phyloP scores from a whole-genome alignment of 2,329 filamentous ascomycete genomes.

The Aspergillaceae sp. region DNA sequence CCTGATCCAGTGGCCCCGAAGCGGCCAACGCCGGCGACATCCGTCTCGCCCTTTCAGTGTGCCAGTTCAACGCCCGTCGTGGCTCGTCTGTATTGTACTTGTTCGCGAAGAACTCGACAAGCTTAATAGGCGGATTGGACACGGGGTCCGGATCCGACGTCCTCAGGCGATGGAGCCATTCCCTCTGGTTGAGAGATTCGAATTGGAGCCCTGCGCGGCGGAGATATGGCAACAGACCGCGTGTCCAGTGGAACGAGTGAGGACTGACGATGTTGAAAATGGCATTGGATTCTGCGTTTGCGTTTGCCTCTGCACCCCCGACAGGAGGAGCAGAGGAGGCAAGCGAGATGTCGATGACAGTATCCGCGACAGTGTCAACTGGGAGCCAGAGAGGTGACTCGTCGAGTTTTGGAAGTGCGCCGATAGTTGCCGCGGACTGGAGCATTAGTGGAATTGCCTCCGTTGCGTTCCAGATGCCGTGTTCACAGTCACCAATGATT shows the following conservation, averaged over 20 bases:
- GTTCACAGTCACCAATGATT: constrained; percentile 23
- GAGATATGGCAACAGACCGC: constrained; percentile 46
- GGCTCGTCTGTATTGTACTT: constrained; percentile 39
- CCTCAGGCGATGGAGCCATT: constrained; percentile 31
- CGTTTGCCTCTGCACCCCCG: background rate
- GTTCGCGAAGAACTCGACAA: constrained; percentile 45
- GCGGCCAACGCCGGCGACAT: constrained; percentile 8
- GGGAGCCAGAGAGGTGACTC: constrained; percentile 40
- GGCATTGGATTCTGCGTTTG: constrained; percentile 2
- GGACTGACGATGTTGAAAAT: constrained; percentile 50
- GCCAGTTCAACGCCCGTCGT: constrained; percentile 7
- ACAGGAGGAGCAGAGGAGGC: constrained; percentile 3
- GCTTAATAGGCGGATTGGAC: constrained; percentile 45
- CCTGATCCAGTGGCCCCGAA: constrained; percentile 7
- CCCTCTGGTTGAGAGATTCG: constrained; percentile 15
- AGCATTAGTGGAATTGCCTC: constrained; percentile 46
- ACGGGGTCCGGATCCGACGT: constrained; percentile 41
- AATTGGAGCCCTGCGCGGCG: constrained; percentile 37
- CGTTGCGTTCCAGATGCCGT: constrained; percentile 17
- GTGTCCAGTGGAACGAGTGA: constrained; percentile 42
- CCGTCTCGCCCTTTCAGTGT: constrained; percentile 11
- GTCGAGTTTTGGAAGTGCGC: constrained; percentile 38
- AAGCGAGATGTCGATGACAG: constrained; percentile 24
- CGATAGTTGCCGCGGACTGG: constrained; percentile 37
- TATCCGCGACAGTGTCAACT: constrained; percentile 34